A percentile compares a stretch with the other conserved stretches of the same genome.
phyloP scores from a whole-genome alignment of 2,329 filamentous ascomycete genomes.

The Scopulariopsis brevicaulis region DNA sequence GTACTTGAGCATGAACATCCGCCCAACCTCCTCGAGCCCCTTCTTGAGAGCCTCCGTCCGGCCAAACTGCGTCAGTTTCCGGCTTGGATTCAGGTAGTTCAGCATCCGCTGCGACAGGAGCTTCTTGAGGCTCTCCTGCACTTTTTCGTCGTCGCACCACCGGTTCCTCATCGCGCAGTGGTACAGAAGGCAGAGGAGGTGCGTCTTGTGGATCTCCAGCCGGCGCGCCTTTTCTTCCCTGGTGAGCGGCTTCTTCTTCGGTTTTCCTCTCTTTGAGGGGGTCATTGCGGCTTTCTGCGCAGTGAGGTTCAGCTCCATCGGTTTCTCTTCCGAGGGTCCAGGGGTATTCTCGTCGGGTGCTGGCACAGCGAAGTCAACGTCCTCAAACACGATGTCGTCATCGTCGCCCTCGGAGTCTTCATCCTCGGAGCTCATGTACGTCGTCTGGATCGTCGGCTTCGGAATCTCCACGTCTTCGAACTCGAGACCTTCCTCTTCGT shows the following conservation, averaged over 20 bases:
- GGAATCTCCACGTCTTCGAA: constrained; percentile 41
- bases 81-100: constrained; percentile 56
- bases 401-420: constrained; percentile 18
- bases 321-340: constrained; percentile 15
- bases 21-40: constrained; percentile 59
- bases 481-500: constrained; percentile 28
- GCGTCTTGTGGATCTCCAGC: constrained; percentile 72
- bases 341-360: constrained; percentile 9
- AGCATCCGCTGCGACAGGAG: constrained; percentile 57
- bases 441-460: constrained; percentile 35
- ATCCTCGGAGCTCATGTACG: constrained; percentile 34
- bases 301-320: constrained; percentile 41
- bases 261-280: constrained; percentile 15
- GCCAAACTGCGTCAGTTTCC: constrained; percentile 60
- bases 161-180: constrained; percentile 69
- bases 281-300: constrained; percentile 25
- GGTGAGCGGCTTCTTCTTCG: constrained; percentile 35
- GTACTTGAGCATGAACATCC: constrained; percentile 60
- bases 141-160: constrained; percentile 72
- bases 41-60: constrained; percentile 67
- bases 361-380: constrained; percentile 28
- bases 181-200: constrained; percentile 71
- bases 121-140: constrained; percentile 54
- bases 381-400: constrained; percentile 33
- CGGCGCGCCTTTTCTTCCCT: constrained; percentile 44